These are phyloP conservation scores for Fistulinella cinereoalba DNA, from an alignment of 1,284 basidiomycete genomes.

Conservation along the genomic window DNA sequence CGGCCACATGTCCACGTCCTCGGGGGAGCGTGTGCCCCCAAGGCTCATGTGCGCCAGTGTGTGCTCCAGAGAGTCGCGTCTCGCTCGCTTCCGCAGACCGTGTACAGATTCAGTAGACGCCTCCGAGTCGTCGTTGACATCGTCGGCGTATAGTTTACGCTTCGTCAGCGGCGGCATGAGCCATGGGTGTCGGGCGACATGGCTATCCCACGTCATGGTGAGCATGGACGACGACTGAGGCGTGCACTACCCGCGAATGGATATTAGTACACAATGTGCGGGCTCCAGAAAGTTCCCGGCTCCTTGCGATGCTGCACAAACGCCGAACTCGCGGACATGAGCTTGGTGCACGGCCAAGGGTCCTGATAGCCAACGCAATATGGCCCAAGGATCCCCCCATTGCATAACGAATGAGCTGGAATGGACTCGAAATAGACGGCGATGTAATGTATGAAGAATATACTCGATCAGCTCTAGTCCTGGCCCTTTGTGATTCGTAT, in stretches of 20 bases:
- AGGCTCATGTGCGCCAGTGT: conserved; percentile 56
- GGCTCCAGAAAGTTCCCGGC: conserved; percentile 8
- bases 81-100: conserved; percentile 47
- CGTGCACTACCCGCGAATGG: too few species aligned
- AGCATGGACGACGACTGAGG: too few species aligned
- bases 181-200: conserved; percentile 53
- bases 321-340: not conserved
- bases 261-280: too few species aligned
- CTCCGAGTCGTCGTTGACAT: conserved; percentile 17
- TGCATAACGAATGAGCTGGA: conserved; percentile 15
- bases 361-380: not conserved
- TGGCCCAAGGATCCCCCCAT: too few species aligned
- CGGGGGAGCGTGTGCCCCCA: conserved; percentile 7
- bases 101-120: conserved; percentile 12
- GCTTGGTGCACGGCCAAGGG: not conserved
- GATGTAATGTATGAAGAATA: conserved; percentile 8
- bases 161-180: conserved; percentile 47
- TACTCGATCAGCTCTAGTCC: conserved; percentile 1
- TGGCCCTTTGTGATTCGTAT: conserved; percentile 19
- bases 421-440: conserved; percentile 9
- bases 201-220: too few species aligned
- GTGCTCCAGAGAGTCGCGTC: conserved; percentile 51
- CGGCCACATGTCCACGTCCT: conserved; percentile 17
- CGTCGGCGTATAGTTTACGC: conserved; percentile 40
- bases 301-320: not conserved